phyloP scores from a whole-genome alignment of 2,329 filamentous ascomycete genomes.

The Mycocentrospora acerina region DNA sequence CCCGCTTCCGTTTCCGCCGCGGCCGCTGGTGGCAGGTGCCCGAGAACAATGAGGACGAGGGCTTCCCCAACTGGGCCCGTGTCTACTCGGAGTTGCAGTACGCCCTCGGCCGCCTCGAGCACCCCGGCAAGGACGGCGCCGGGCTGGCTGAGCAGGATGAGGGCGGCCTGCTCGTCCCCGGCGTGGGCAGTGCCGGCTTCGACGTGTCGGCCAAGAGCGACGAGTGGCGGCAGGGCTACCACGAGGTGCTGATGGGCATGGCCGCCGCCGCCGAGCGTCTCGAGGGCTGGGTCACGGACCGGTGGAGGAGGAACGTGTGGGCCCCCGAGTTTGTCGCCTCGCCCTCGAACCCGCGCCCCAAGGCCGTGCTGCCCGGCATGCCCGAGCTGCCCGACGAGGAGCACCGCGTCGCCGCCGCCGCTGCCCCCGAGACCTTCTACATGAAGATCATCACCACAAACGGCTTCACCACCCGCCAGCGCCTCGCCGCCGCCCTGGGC shows the following conservation, averaged over 20 bases:
- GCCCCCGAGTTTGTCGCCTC: constrained; percentile 74
- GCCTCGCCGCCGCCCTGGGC: constrained; percentile 75
- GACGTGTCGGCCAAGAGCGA: constrained; percentile 77
- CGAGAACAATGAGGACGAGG: constrained; percentile 59
- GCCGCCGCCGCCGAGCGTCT: constrained; percentile 77
- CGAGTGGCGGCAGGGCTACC: constrained; percentile 84
- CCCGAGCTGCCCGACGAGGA: constrained; percentile 70
- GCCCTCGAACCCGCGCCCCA: constrained; percentile 79
- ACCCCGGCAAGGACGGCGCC: constrained; percentile 67
- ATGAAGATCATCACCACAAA: constrained; percentile 76
- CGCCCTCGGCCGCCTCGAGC: constrained; percentile 68
- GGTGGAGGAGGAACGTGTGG: constrained; percentile 61
- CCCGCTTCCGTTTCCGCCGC: constrained; percentile 66
- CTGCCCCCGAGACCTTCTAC: constrained; percentile 73
- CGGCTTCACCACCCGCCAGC: constrained; percentile 77
- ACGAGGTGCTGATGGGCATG: constrained; percentile 74
- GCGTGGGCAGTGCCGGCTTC: constrained; percentile 53
- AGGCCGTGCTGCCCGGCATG: constrained; percentile 67
- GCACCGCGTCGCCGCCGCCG: constrained; percentile 69
- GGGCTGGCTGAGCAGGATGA: constrained; percentile 61
- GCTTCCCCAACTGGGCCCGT: constrained; percentile 69
- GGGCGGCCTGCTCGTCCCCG: constrained; percentile 46
- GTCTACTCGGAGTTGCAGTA: constrained; percentile 62
- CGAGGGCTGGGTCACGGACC: constrained; percentile 76
- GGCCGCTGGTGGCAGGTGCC: constrained; percentile 51